A percentile compares a stretch with the other conserved stretches of the same genome.
phyloP scores from a whole-genome alignment of 2,329 filamentous ascomycete genomes.

The Arthroderma uncinatum region DNA sequence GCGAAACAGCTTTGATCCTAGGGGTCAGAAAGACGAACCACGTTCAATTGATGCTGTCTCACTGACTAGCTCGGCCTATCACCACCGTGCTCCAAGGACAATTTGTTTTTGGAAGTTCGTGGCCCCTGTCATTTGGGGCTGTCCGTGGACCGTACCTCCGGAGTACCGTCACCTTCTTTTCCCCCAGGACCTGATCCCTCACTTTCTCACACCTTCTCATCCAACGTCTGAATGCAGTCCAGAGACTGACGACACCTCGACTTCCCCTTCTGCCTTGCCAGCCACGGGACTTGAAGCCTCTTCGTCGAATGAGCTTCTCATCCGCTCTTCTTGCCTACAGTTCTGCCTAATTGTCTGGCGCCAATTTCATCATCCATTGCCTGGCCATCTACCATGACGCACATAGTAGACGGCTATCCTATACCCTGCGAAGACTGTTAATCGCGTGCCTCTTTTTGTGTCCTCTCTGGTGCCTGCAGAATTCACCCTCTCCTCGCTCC shows the following conservation, averaged over 20 bases:
- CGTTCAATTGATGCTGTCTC: conserved; percentile 5
- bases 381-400: conserved; percentile 4
- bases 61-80: background rate
- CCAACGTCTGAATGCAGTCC: background rate
- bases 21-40: background rate
- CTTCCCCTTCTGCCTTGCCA: background rate
- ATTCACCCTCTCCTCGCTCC: background rate
- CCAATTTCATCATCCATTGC: background rate
- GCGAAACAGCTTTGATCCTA: conserved; percentile 3
- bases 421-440: background rate
- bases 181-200: background rate
- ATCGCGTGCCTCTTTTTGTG: background rate
- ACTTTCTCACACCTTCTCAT: conserved; percentile 1
- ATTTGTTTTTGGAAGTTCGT: conserved; percentile 1
- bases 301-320: background rate
- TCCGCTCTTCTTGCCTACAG: background rate
- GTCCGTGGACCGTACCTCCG: background rate
- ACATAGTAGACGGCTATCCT: conserved; percentile 2
- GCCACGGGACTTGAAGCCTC: background rate
- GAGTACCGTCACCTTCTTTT: background rate
- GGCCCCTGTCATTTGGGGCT: background rate
- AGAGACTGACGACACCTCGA: background rate
- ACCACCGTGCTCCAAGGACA: background rate
- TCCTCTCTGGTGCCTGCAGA: background rate
- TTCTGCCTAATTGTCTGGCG: conserved; percentile 3